phyloP scores from a whole-genome alignment of 345 rosid genomes.

The Hevea brasiliensis region DNA sequence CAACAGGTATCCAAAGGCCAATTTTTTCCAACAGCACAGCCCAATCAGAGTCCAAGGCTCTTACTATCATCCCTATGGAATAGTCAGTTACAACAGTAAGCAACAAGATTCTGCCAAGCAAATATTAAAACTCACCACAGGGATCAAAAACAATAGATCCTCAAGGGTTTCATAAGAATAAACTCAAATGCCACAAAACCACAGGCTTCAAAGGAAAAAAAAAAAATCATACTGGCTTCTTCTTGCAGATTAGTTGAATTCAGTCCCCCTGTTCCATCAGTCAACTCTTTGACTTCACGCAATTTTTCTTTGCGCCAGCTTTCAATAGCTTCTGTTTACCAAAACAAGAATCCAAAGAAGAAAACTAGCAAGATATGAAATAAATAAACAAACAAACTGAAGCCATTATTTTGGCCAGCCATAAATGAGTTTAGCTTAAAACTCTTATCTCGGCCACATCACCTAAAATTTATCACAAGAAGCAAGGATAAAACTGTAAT shows the following conservation, averaged over 20 bases:
- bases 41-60: constrained; percentile 83
- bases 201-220: constrained; percentile 1
- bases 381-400: background rate
- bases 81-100: constrained; percentile 9
- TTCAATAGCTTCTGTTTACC: constrained; percentile 75
- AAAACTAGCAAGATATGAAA: constrained; percentile 15
- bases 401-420: background rate
- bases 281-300: constrained; percentile 56
- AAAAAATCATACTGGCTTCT: constrained; percentile 63
- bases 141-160: background rate
- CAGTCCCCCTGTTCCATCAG: constrained; percentile 38
- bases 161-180: constrained; percentile 9
- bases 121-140: background rate
- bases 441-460: too few relatives aligned
- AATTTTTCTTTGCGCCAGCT: constrained; percentile 85
- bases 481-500: background rate
- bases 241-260: constrained; percentile 55
- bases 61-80: constrained; percentile 58
- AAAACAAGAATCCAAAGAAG: constrained; percentile 26
- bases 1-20: constrained; percentile 87
- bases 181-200: constrained; percentile 7
- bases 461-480: background rate
- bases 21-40: constrained; percentile 71
- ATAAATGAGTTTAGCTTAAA: too few relatives aligned
- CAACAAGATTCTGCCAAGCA: constrained; percentile 1